These are phyloP conservation scores for Tremella mesenterica DNA, from an alignment of 768 basidiomycete species.

Conservation along the genomic window DNA sequence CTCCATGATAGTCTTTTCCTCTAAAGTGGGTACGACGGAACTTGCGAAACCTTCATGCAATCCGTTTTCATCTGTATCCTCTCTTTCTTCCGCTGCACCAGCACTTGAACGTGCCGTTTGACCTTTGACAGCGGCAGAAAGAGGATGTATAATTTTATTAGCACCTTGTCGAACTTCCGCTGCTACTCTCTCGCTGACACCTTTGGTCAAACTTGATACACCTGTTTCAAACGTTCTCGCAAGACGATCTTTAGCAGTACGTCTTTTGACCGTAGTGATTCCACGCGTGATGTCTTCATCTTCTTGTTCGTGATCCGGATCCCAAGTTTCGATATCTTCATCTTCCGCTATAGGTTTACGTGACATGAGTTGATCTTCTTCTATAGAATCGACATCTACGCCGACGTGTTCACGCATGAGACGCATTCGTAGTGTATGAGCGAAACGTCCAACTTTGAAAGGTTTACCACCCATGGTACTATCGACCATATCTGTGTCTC, in stretches of 20 bases:
- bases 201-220: slow-evolving; percentile 37
- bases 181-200: slow-evolving; percentile 39
- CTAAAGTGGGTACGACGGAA: slow-evolving; percentile 59
- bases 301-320: slow-evolving; percentile 61
- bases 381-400: slow-evolving; percentile 80
- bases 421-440: slow-evolving; percentile 82
- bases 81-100: slow-evolving; percentile 51
- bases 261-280: slow-evolving; percentile 37
- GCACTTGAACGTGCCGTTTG: slow-evolving; percentile 19
- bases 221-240: slow-evolving; percentile 33
- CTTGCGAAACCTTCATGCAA: slow-evolving; percentile 56
- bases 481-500: slow-evolving; percentile 95
- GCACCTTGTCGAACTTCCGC: slow-evolving; percentile 45
- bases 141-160: slow-evolving; percentile 49
- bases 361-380: slow-evolving; percentile 62
- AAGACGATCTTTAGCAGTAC: slow-evolving; percentile 32
- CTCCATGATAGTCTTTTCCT: slow-evolving; percentile 59
- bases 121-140: slow-evolving; percentile 39
- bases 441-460: slow-evolving; percentile 93
- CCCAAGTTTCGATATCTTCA: slow-evolving; percentile 58
- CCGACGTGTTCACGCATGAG: slow-evolving; percentile 96
- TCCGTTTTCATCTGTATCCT: slow-evolving; percentile 52
- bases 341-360: slow-evolving; percentile 50
- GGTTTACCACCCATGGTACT: slow-evolving; percentile 91
- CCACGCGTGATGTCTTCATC: slow-evolving; percentile 27